Base-by-base conservation (phyloP, 202 grass and related monocot genomes). In the Alloteropsis angusta region DNA sequence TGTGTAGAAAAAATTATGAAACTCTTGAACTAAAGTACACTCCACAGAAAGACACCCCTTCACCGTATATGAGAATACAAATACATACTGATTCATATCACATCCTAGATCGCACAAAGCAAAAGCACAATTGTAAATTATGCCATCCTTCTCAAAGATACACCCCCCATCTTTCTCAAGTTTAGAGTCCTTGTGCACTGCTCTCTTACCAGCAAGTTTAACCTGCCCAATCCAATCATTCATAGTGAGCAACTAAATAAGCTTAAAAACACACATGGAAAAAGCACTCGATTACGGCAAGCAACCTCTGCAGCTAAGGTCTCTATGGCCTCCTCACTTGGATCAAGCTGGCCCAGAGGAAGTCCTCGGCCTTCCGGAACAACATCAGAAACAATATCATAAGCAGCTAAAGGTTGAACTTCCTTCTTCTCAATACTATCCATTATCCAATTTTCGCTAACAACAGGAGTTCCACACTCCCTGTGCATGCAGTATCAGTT, bases 51-150 rank as follows among this genome's bases (percentile, higher is more conserved):
- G 22, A 6, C 3, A 36, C 12, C 15, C n/a, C 4, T 15, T 55
- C 6, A 38, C 2, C 50, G 19, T 2, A 60, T 49, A 10, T 9
- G 32, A 69, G 46, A 45, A 48, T 64, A 63, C 9, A 60, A 39
- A 21, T 45, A 74, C 76, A 57, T 88, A 94, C 95, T 90, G 47
- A 39, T 98, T 94, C 41, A 72, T 59, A 18, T 84, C 64, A 0
- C 36, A 77, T 65, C 84, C 89, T 28, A 85, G 65, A 47, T 98
- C 87, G 9, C 87, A 92, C 11, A 92, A 18, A 9, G 87, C 88
- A 17, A 92, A 90, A 13, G 91, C 87, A 59, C 89, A 97, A n/a
- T 88, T 97, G 42, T 94, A 97, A 25, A 94, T 73, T 77, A 94
- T 81, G 12, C 81, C 91, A 71, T 94, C 87, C 71, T 87, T 92